Percentiles rank a stretch among this genome's conserved stretches.
Conservation (phyloP, 495 filamentous ascomycete genomes). For the Penicillium paxilli region DNA sequence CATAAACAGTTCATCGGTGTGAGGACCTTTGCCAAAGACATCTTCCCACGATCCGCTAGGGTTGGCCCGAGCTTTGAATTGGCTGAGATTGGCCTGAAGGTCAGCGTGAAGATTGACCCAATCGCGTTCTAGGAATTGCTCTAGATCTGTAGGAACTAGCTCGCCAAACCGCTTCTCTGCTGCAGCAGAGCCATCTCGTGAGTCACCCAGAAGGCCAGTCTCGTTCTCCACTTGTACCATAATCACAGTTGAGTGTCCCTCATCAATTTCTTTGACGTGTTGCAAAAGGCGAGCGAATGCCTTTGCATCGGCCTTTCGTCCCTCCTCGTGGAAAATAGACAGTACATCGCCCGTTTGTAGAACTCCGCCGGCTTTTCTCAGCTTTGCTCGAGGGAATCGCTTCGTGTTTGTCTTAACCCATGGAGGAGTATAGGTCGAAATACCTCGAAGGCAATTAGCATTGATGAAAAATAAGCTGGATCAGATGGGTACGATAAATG, state of each 20-base stretch:
- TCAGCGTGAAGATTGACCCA: constrained; percentile 34
- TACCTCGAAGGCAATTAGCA: constrained; percentile 6
- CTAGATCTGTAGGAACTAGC: constrained; percentile 34
- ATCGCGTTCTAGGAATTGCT: constrained; percentile 28
- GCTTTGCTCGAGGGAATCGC: constrained; percentile 41
- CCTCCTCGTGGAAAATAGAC: constrained; percentile 39
- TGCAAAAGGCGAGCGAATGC: constrained; percentile 39
- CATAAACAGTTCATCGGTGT: constrained; percentile 54
- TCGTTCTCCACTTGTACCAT: constrained; percentile 57
- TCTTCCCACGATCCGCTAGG: constrained; percentile 32
- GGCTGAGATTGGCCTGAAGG: constrained; percentile 24
- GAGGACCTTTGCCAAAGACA: constrained; percentile 38
- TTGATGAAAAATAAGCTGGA: not conserved
- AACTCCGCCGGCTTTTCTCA: constrained; percentile 27
- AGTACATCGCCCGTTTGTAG: constrained; percentile 32
- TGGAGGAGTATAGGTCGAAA: constrained; percentile 40
- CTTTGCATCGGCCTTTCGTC: constrained; percentile 30
- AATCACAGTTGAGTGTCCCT: constrained; percentile 40
- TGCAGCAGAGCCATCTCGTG: constrained; percentile 36
- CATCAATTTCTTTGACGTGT: constrained; percentile 42
- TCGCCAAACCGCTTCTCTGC: constrained; percentile 35
- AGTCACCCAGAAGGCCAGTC: constrained; percentile 45
- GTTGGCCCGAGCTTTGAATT: constrained; percentile 23
- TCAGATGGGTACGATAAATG: not conserved
- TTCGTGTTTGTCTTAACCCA: constrained; percentile 47